Conservation (phyloP, 208 protist genomes). For the Trypanosoma cruzi region DNA sequence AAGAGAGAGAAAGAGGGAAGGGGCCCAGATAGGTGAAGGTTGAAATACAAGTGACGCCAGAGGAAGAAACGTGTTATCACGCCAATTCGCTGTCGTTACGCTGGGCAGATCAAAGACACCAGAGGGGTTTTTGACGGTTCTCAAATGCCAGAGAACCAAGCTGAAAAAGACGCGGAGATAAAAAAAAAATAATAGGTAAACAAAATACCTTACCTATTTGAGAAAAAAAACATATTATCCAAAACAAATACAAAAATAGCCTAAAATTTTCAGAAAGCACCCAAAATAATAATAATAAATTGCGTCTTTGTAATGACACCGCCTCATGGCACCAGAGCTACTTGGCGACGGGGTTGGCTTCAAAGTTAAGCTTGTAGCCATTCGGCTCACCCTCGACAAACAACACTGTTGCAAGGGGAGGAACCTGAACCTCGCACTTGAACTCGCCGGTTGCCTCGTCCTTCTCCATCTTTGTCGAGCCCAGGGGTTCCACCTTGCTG, state of each 20-base stretch:
- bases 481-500: constrained; percentile 59
- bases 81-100: too few species aligned
- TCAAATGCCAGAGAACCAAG: too few species aligned
- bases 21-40: background rate
- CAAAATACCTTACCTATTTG: background rate
- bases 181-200: background rate
- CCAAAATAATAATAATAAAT: background rate
- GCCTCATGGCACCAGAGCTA: background rate
- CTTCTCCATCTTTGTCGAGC: constrained; percentile 54
- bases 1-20: background rate
- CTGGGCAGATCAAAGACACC: too few species aligned
- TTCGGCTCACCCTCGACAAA: constrained; percentile 79
- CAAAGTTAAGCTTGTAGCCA: constrained; percentile 83
- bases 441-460: constrained; percentile 59
- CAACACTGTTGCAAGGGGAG: constrained; percentile 61
- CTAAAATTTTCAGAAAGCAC: too few species aligned
- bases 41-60: too few species aligned
- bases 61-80: background rate
- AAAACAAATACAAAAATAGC: too few species aligned
- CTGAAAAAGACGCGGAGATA: too few species aligned
- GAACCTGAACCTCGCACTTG: constrained; percentile 61
- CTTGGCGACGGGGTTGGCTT: constrained; percentile 33
- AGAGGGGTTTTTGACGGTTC: too few species aligned
- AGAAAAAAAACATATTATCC: constrained; percentile 32
- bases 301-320: background rate